phyloP scores from a whole-genome alignment of 225 moss, liverwort and hornwort species.

The Pseudisothecium myosuroides region DNA sequence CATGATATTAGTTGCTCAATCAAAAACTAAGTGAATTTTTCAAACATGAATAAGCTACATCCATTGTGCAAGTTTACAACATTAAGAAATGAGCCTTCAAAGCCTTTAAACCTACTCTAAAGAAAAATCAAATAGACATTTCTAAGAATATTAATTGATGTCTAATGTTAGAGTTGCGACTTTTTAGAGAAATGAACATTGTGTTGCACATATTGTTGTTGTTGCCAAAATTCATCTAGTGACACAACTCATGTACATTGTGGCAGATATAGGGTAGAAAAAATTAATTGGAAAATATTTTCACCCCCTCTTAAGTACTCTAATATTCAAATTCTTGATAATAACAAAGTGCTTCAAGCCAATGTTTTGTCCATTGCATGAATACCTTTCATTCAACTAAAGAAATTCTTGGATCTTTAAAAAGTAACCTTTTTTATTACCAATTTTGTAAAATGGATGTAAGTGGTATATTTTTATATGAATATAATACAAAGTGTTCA shows the following conservation, averaged over 20 bases:
- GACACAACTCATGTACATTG: neutral
- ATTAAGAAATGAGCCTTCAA: neutral
- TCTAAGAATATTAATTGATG: neutral
- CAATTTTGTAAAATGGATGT: neutral
- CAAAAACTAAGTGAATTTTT: neutral
- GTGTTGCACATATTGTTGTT: neutral
- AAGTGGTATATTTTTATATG: neutral
- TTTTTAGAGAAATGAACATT: too few species aligned
- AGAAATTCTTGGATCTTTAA: neutral
- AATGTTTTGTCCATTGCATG: neutral
- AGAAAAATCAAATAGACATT: neutral
- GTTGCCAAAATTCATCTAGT: fast-evolving
- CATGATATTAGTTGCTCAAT: neutral
- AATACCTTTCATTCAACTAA: neutral
- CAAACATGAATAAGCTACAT: neutral
- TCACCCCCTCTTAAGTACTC: fast-evolving
- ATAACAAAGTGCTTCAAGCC: neutral
- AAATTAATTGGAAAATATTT: neutral
- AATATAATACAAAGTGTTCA: neutral
- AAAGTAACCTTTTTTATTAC: neutral
- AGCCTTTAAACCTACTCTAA: neutral
- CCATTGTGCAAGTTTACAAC: neutral
- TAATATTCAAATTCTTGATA: fast-evolving
- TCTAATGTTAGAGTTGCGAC: neutral
- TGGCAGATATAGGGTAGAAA: neutral